Evolutionary conservation across 2,329 filamentous ascomycete species (phyloP).

Genomic region (Penicillium sp.): DNA sequence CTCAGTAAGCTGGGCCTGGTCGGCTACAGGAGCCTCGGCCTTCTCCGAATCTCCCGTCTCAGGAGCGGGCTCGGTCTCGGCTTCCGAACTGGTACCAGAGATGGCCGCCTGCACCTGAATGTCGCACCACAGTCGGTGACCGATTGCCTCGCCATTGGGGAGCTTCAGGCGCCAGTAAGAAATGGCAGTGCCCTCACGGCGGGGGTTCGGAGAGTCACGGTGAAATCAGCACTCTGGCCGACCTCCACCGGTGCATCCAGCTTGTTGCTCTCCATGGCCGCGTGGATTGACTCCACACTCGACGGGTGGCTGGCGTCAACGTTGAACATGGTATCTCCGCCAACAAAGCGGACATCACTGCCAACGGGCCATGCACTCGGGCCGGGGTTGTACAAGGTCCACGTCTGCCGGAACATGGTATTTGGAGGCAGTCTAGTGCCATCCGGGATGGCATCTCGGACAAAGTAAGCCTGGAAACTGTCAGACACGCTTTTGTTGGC

Average conservation of each 20-base stretch:
- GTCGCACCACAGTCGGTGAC: conserved; percentile 93
- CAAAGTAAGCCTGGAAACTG: conserved; percentile 60
- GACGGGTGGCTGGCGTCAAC: conserved; percentile 74
- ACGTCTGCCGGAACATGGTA: conserved; percentile 78
- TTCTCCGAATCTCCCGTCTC: conserved; percentile 29
- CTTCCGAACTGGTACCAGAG: conserved; percentile 7
- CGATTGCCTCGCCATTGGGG: conserved; percentile 73
- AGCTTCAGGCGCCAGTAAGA: conserved; percentile 96
- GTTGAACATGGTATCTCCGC: conserved; percentile 94
- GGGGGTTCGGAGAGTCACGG: conserved; percentile 77
- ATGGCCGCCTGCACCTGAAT: conserved; percentile 56
- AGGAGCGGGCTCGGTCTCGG: conserved; percentile 5
- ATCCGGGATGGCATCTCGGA: conserved; percentile 73
- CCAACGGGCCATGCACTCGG: conserved; percentile 76
- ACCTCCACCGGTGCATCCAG: conserved; percentile 64
- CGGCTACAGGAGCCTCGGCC: conserved; percentile 26
- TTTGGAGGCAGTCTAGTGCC: conserved; percentile 67
- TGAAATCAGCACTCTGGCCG: conserved; percentile 73
- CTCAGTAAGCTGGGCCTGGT: conserved; percentile 36
- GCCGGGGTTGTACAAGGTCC: conserved; percentile 84
- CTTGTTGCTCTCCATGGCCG: conserved; percentile 76
- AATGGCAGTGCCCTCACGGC: conserved; percentile 70
- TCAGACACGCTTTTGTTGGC: conserved; percentile 3
- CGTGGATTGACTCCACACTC: conserved; percentile 69
- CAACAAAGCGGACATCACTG: conserved; percentile 84